Base-by-base conservation (phyloP, 768 basidiomycete genomes). In the Tulasnella sp. region DNA sequence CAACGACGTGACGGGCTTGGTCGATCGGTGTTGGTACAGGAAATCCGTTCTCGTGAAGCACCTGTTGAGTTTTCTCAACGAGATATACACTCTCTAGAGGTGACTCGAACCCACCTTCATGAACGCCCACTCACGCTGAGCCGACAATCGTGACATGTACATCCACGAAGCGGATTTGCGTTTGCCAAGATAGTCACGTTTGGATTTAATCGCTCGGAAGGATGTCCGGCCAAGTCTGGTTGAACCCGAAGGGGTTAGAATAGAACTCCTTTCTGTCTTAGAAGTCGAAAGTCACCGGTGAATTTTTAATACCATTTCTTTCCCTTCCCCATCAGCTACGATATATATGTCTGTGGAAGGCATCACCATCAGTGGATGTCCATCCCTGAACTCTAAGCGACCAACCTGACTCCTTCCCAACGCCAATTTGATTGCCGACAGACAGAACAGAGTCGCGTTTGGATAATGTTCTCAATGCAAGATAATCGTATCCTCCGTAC, bases 161-260 rank as follows among this genome's bases (percentile, higher is more conserved):
- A 99, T 98, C 98, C 98, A 99, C 24, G 95, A 95, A 0, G 98
- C 97, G 24, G 93, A 94, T 85, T 96, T 96, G 58, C 98, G 90
- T 85, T 96, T 97, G 34, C 97, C 95, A 78, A 99, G 87, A 84
- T 99, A 99, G 84, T 99, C 98, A 80, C 98, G 89, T 84, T 99
- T 99, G 83, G 92, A 89, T 86, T 99, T 99, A 87, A 99, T 96
- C 0, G 95, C 92, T 58, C 98, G 92, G 87, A 99, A 99, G 0
- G 97, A 98, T 82, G 98, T 91, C n/a, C 98, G 93, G 44, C 98
- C 98, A 24, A 99, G 89, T 58, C 98, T 98, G 84, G 21, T 18
- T 1, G 44, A 58, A 34, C 27, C 75, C 38, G 9, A 52, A 46
- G 48, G 18, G 16, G n/a, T 74, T 19, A 44, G 21, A n/a, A 71